These are phyloP conservation scores for Candida piceae DNA, from an alignment of 805 yeast genomes.

Conservation along the genomic window DNA sequence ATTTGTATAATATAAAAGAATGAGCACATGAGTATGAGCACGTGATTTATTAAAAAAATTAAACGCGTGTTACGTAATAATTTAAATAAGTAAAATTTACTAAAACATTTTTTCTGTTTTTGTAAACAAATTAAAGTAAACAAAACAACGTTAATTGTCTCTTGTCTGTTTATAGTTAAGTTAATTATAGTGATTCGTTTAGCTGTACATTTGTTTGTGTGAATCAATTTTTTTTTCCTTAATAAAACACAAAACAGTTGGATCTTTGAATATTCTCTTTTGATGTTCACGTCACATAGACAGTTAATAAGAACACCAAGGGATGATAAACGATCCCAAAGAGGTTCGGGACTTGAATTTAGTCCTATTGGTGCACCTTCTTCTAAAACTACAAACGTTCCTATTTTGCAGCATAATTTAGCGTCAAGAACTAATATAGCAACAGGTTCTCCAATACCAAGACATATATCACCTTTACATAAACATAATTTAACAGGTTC, in stretches of 20 bases:
- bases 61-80: too few relatives aligned
- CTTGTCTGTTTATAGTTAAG: too few relatives aligned
- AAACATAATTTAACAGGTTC: slow-evolving; percentile 10
- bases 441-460: slow-evolving; percentile 13
- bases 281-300: slow-evolving; percentile 27
- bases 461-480: slow-evolving; percentile 3
- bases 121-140: too few relatives aligned
- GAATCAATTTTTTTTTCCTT: background rate
- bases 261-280: background rate
- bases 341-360: slow-evolving; percentile 30
- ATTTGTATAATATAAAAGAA: too few relatives aligned
- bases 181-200: too few relatives aligned
- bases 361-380: slow-evolving; percentile 36
- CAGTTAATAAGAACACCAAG: slow-evolving; percentile 29
- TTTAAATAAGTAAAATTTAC: too few relatives aligned
- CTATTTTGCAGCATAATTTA: slow-evolving; percentile 13
- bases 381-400: slow-evolving; percentile 4
- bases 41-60: too few relatives aligned
- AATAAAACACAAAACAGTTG: too few relatives aligned
- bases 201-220: background rate
- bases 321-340: slow-evolving; percentile 12
- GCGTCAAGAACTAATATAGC: slow-evolving; percentile 13
- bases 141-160: too few relatives aligned
- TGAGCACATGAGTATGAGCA: too few relatives aligned
- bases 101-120: too few relatives aligned